A percentile compares a stretch with the other conserved stretches of the same genome.
phyloP scores from a whole-genome alignment of 805 yeast species.

The Candida vartiovaarae region DNA sequence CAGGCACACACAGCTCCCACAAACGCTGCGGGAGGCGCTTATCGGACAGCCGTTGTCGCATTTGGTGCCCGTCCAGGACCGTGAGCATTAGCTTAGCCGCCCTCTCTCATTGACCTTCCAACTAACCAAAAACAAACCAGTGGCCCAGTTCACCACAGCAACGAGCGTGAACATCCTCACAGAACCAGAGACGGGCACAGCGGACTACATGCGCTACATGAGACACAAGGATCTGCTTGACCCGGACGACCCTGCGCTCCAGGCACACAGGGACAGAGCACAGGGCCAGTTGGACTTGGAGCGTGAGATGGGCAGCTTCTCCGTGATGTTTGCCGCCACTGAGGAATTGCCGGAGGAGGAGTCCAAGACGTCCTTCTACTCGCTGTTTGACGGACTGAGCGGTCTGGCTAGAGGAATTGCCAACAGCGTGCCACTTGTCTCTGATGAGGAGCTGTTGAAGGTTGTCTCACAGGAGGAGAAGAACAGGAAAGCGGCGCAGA shows the following conservation, averaged over 20 bases:
- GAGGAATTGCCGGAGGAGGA: conserved; percentile 1
- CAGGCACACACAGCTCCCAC: conserved; percentile 10
- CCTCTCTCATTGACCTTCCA: neutral
- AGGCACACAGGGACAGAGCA: conserved; percentile 11
- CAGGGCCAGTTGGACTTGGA: conserved; percentile 1
- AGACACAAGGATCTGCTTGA: neutral
- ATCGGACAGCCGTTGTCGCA: conserved; percentile 31
- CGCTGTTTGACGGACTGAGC: neutral
- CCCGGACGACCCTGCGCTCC: conserved; percentile 6
- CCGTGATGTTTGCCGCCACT: conserved; percentile 3
- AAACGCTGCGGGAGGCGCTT: conserved; percentile 21
- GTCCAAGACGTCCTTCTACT: neutral
- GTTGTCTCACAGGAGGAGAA: no score
- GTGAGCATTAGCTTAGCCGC: conserved; percentile 21
- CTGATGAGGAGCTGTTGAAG: neutral
- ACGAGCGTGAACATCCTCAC: neutral
- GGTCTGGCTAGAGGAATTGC: neutral
- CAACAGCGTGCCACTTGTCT: neutral
- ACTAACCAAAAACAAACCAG: conserved; percentile 5
- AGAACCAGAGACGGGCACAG: conserved; percentile 1
- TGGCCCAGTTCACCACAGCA: conserved; percentile 1
- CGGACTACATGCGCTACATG: conserved; percentile 1
- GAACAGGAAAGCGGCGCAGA: no score
- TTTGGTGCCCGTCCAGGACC: conserved; percentile 32
- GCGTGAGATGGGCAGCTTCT: conserved; percentile 1